Conservation (phyloP, 257 asterid species). For the Petunia secreta region DNA sequence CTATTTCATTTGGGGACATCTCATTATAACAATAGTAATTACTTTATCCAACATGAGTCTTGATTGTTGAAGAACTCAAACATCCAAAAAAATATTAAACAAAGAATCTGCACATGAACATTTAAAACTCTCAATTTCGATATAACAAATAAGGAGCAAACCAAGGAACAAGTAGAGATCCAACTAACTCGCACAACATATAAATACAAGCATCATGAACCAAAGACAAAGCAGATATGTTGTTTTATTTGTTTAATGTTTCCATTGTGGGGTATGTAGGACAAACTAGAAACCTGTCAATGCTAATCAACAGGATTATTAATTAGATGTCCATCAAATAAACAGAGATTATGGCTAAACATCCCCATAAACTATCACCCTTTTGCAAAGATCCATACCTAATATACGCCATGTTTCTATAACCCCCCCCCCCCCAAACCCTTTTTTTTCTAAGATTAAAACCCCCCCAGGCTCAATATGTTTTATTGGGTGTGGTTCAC, state of each 20-base stretch:
- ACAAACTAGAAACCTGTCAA: neutral
- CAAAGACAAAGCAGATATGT: neutral
- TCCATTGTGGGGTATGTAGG: neutral
- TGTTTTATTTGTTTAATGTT: neutral
- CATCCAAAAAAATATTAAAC: constrained; percentile 5
- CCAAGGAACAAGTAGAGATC: neutral
- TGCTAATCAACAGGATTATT: constrained; percentile 2
- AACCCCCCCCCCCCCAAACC: no score
- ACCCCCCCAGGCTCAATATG: no score
- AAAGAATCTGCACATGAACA: neutral
- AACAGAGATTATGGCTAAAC: no score
- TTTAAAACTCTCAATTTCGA: neutral
- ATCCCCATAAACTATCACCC: no score
- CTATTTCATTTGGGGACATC: neutral
- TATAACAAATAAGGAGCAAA: constrained; percentile 12
- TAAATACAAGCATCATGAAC: constrained; percentile 19
- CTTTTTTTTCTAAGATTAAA: no score
- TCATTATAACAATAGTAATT: neutral
- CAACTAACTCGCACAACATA: neutral
- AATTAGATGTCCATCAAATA: neutral
- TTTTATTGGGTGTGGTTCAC: no score
- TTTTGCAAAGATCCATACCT: no score
- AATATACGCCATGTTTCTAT: no score
- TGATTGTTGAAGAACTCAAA: constrained; percentile 10
- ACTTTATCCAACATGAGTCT: constrained; percentile 1